Conservation (phyloP, 23 red algal species). For the Chondrus crispus region DNA sequence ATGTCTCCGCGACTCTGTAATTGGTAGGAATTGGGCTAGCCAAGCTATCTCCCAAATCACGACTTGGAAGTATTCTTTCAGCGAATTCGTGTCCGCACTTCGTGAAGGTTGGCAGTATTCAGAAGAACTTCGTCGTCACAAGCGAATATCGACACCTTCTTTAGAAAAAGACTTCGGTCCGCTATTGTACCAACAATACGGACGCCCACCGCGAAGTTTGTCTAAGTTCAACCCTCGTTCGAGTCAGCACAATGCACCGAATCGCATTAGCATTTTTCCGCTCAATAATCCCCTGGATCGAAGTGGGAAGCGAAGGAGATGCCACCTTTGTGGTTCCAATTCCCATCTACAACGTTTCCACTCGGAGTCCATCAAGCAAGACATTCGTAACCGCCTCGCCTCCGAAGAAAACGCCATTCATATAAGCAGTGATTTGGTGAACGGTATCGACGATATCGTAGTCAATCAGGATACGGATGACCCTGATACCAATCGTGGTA, state of each 20-base stretch:
- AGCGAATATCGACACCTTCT: neutral
- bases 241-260: neutral
- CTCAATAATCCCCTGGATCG: neutral
- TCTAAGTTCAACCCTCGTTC: neutral
- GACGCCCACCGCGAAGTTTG: too few species aligned
- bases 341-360: neutral
- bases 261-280: neutral
- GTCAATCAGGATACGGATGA: too few species aligned
- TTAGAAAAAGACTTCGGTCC: neutral
- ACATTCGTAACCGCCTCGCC: neutral
- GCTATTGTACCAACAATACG: slow-evolving; percentile 26
- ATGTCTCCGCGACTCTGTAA: neutral
- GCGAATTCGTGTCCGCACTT: neutral
- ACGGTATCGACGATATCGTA: neutral
- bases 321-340: neutral
- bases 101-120: neutral
- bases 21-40: neutral
- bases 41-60: neutral
- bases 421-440: neutral
- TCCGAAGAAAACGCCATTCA: neutral
- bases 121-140: neutral
- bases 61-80: slow-evolving; percentile 1
- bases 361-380: neutral
- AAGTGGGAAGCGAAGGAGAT: neutral
- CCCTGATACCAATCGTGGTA: too few species aligned